Evolutionary conservation across 208 protist species (phyloP), one percentile per base, ranked within the genome.

Genomic region (Vickermania spadyakhi): DNA sequence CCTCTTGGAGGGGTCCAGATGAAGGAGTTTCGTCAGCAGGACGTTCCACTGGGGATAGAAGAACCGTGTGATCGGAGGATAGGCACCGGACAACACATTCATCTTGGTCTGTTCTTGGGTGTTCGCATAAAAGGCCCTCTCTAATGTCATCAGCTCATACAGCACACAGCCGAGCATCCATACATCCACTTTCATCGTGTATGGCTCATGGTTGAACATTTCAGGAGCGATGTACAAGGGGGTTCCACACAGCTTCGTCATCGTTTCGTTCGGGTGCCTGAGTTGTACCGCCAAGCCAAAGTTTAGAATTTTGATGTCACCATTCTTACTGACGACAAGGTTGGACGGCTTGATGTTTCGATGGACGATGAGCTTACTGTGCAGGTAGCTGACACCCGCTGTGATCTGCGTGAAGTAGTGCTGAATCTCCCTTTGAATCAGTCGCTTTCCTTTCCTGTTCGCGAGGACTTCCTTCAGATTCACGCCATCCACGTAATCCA

Each of bases 141-240:
- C 36, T 7, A 45, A 18, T 7, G 36, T 45, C 11, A 45, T 7
- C 7, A 97, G 62, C 64, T 96, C 91, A 68, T 94, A 94, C 26
- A 97, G 74, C 14, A 97, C 70, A 29, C 90, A 80, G 2, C 91
- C 91, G 0, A 96, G 66, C 0, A 88, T 86, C 91, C 93, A 97
- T 14, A 96, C 70, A 65, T 98, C 94, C 42, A 80, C 84, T 62
- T 96, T 96, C 65, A 86, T 90, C 70, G 96, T 97, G 82, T 98
- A 98, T 36, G 91, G 82, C 58, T 91, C 73, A 36, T 88, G 89
- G 50, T 86, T 52, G 68, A 89, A 97, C 57, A 98, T 68, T 70
- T 98, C 93, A 23, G 94, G 96, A 0, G 84, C 93, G 61, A 98
- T 91, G 72, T 98, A 98, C 68, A 94, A 97, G 28, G 96, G 96